Evolutionary conservation across 768 basidiomycete species (phyloP).

Genomic region (Xerocomus brunneocitrinus): DNA sequence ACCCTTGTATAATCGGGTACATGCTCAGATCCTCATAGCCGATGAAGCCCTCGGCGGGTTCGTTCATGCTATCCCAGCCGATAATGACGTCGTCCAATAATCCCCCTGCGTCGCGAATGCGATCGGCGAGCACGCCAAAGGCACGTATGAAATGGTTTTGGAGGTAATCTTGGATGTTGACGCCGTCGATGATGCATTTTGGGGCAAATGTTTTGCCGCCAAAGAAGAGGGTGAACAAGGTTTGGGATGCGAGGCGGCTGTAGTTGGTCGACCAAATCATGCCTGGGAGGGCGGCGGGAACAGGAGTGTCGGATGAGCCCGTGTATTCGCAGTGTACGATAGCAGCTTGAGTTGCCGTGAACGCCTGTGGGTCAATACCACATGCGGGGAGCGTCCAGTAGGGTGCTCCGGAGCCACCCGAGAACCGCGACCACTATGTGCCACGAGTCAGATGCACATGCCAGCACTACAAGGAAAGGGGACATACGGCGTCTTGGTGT

Average conservation of each 20-base stretch:
- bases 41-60: slow-evolving; percentile 79
- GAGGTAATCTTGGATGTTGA: slow-evolving; percentile 88
- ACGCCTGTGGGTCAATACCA: slow-evolving; percentile 80
- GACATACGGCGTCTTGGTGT: slow-evolving; percentile 88
- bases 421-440: slow-evolving; percentile 87
- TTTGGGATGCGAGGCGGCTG: slow-evolving; percentile 80
- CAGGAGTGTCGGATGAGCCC: slow-evolving; percentile 42
- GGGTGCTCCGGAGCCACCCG: slow-evolving; percentile 91
- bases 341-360: slow-evolving; percentile 82
- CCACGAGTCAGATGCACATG: background rate
- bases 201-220: slow-evolving; percentile 89
- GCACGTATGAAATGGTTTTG: slow-evolving; percentile 75
- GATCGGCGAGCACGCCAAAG: slow-evolving; percentile 69
- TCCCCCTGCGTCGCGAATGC: slow-evolving; percentile 67
- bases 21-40: slow-evolving; percentile 63
- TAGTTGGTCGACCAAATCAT: slow-evolving; percentile 99
- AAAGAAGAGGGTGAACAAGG: slow-evolving; percentile 93
- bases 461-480: background rate
- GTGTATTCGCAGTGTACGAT: slow-evolving; percentile 91
- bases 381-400: slow-evolving; percentile 91
- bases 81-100: slow-evolving; percentile 84
- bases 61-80: slow-evolving; percentile 97
- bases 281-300: slow-evolving; percentile 74
- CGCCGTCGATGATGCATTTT: slow-evolving; percentile 83
- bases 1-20: slow-evolving; percentile 63